Evolutionary conservation across 306 rosid genomes (phyloP).

Genomic region (Rosa rugosa): DNA sequence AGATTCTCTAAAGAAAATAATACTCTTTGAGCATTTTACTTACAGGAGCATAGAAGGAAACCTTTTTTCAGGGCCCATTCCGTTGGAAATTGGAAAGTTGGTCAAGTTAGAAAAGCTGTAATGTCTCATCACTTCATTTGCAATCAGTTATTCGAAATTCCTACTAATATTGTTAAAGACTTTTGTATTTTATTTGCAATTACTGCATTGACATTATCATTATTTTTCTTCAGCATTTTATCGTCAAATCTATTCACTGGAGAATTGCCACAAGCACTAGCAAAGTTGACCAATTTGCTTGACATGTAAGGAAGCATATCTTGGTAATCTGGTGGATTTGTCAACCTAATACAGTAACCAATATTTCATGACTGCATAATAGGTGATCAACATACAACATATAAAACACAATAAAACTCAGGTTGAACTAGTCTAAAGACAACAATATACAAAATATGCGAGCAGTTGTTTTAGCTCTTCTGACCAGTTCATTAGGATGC

Average conservation of each 20-base stretch:
- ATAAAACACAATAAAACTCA: neutral
- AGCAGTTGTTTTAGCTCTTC: neutral
- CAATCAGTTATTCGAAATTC: neutral
- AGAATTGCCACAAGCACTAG: slow-evolving; percentile 58
- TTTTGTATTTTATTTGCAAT: slow-evolving; percentile 3
- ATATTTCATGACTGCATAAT: neutral
- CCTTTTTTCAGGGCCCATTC: slow-evolving; percentile 60
- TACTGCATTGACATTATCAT: slow-evolving; percentile 24
- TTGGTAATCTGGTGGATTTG: slow-evolving; percentile 13
- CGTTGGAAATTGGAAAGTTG: slow-evolving; percentile 64
- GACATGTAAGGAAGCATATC: slow-evolving; percentile 65
- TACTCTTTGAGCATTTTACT: neutral
- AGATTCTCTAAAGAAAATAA: slow-evolving; percentile 14
- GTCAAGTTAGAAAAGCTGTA: slow-evolving; percentile 67
- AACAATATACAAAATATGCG: neutral
- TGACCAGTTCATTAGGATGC: neutral
- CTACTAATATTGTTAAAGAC: neutral
- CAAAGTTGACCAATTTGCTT: slow-evolving; percentile 70
- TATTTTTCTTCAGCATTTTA: slow-evolving; percentile 48
- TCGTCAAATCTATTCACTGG: slow-evolving; percentile 82
- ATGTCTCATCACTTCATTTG: slow-evolving; percentile 26
- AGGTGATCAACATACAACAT: neutral
- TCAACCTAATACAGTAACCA: slow-evolving; percentile 1
- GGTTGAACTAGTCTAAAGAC: neutral
- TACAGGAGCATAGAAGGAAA: slow-evolving; percentile 94